Conservation (phyloP, 2,329 filamentous ascomycete genomes). For the Calonectria montana region DNA sequence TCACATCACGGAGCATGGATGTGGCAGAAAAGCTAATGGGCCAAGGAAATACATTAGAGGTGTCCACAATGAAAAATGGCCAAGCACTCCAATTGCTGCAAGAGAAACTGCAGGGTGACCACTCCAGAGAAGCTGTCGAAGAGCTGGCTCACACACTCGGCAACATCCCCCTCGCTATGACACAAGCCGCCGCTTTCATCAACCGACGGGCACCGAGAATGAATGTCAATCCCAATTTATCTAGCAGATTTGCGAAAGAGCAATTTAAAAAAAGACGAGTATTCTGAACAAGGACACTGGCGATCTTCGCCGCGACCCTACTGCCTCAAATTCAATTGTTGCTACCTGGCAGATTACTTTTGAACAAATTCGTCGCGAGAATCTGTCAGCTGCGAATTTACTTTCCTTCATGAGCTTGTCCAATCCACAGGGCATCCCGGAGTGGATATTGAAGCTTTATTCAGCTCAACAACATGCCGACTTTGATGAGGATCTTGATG, state of each 20-base stretch:
- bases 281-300: conserved; percentile 42
- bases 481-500: conserved; percentile 26
- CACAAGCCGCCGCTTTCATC: conserved; percentile 2
- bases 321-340: conserved; percentile 23
- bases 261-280: conserved; percentile 39
- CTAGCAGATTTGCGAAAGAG: conserved; percentile 43
- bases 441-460: not conserved
- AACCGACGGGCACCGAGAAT: not conserved
- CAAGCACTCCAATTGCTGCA: not conserved
- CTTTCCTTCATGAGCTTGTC: conserved; percentile 33
- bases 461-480: not conserved
- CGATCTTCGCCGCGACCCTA: conserved; percentile 29
- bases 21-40: not conserved
- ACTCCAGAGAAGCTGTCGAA: not conserved
- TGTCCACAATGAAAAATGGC: not conserved
- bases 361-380: conserved; percentile 16
- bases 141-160: not conserved
- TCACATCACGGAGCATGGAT: not conserved
- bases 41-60: not conserved
- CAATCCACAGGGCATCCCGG: conserved; percentile 21
- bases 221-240: conserved; percentile 44
- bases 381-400: not conserved
- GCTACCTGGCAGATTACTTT: conserved; percentile 26
- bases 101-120: not conserved
- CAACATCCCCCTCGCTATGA: conserved; percentile 13